A percentile compares a stretch with the other conserved stretches of the same genome.
Conservation (phyloP, 2,329 filamentous ascomycete genomes). For the Verticillium nonalfalfae region DNA sequence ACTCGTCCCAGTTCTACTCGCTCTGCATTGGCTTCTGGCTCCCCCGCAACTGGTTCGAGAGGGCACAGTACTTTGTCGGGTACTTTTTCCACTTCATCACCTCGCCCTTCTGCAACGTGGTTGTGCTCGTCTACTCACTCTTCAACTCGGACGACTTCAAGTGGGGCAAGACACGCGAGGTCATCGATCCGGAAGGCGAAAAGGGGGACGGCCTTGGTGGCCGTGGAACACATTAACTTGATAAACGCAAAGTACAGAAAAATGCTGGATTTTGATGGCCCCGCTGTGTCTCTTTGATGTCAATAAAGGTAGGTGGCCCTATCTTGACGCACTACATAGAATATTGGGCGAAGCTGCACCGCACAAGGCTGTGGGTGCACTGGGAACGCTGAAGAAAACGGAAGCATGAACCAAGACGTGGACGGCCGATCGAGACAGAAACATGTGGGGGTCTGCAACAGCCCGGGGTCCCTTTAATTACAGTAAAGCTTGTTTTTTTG, state of each 20-base stretch:
- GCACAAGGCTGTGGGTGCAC: no score
- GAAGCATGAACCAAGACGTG: no score
- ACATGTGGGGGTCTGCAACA: background rate
- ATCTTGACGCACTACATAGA: no score
- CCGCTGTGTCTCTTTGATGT: no score
- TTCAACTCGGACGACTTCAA: conserved; percentile 36
- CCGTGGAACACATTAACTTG: conserved; percentile 1
- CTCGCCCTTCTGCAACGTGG: conserved; percentile 35
- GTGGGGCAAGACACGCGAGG: conserved; percentile 38
- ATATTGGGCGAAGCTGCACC: no score
- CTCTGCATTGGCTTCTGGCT: conserved; percentile 36
- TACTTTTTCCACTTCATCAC: conserved; percentile 28
- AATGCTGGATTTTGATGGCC: no score
- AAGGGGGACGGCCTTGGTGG: conserved; percentile 12
- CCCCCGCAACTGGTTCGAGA: conserved; percentile 28
- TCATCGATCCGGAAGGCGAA: conserved; percentile 19
- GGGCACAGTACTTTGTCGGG: conserved; percentile 29
- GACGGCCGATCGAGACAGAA: background rate
- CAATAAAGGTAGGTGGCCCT: no score
- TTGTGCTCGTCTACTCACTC: conserved; percentile 33
- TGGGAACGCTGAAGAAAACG: no score
- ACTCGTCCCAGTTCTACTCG: conserved; percentile 26
- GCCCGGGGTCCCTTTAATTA: no score
- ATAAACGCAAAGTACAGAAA: no score
- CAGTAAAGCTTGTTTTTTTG: background rate